Conservation (phyloP, 768 basidiomycete genomes). For the Rhodotorula paludigena region DNA sequence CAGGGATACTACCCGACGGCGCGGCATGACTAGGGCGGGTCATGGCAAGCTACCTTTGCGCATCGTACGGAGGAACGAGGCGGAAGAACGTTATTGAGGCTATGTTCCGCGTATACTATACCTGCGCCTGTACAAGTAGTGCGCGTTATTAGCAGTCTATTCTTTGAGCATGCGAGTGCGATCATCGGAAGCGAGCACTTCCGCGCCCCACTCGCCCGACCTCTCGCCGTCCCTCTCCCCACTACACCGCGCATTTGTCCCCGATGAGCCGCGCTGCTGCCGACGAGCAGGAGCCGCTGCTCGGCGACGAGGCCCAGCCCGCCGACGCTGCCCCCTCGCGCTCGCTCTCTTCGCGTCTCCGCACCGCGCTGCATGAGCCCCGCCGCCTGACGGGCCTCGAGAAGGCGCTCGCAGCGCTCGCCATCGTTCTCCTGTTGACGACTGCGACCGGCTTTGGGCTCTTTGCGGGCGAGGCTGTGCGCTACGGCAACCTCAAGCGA, state of each 20-base stretch:
- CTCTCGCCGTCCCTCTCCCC: neutral
- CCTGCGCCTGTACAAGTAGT: no score
- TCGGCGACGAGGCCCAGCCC: neutral
- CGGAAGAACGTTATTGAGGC: no score
- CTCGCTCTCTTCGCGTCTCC: neutral
- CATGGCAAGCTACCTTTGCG: no score
- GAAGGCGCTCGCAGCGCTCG: slow-evolving; percentile 62
- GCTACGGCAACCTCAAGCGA: slow-evolving; percentile 57
- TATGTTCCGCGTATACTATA: no score
- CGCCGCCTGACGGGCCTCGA: slow-evolving; percentile 9
- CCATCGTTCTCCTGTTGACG: slow-evolving; percentile 71
- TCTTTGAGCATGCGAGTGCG: no score
- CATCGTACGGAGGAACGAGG: no score
- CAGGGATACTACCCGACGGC: neutral
- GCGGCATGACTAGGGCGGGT: neutral
- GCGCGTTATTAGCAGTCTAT: no score
- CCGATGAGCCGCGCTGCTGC: neutral
- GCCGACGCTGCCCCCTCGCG: neutral
- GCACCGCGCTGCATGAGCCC: neutral
- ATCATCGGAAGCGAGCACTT: no score
- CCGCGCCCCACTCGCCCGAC: neutral
- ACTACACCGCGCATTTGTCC: neutral
- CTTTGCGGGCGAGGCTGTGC: slow-evolving; percentile 64
- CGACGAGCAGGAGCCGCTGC: neutral
- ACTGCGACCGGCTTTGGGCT: slow-evolving; percentile 62